A percentile compares a stretch with the other conserved stretches of the same genome.
phyloP scores from a whole-genome alignment of 768 basidiomycete genomes.

The Collybiopsis luxurians region DNA sequence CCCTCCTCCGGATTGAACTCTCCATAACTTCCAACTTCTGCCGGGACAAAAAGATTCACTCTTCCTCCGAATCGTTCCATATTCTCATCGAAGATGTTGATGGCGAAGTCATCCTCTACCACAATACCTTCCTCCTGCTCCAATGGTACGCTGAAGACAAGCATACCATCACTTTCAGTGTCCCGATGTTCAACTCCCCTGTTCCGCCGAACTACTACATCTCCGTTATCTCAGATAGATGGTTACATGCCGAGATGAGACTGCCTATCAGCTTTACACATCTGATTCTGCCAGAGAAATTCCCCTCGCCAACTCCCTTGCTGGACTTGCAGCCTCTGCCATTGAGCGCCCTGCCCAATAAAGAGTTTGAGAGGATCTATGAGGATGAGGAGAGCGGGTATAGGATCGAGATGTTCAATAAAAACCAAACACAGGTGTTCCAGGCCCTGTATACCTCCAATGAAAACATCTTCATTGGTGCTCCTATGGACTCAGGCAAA shows the following conservation, averaged over 20 bases:
- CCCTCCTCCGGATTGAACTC: conserved; percentile 87
- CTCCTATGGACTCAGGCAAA: conserved; percentile 96
- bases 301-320: conserved; percentile 89
- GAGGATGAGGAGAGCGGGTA: conserved; percentile 38
- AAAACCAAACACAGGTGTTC: conserved; percentile 99
- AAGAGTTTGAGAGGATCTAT: conserved; percentile 88
- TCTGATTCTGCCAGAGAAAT: conserved; percentile 94
- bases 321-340: conserved; percentile 92
- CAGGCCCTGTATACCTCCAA: conserved; percentile 95
- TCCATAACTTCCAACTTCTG: conserved; percentile 97
- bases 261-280: conserved; percentile 98
- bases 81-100: conserved; percentile 97
- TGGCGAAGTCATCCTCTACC: conserved; percentile 94
- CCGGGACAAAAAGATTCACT: conserved; percentile 96
- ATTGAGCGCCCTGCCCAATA: conserved; percentile 88
- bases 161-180: conserved; percentile 91
- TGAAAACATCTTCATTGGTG: conserved; percentile 95
- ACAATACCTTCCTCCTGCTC: conserved; percentile 88
- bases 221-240: conserved; percentile 90
- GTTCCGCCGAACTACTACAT: conserved; percentile 99
- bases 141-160: conserved; percentile 92
- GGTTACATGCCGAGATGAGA: conserved; percentile 93
- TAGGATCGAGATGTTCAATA: conserved; percentile 84
- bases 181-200: conserved; percentile 90
- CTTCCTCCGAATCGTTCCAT: conserved; percentile 84